These are phyloP conservation scores for Candida parachauliodes DNA, from an alignment of 805 yeast genomes.

Conservation along the genomic window DNA sequence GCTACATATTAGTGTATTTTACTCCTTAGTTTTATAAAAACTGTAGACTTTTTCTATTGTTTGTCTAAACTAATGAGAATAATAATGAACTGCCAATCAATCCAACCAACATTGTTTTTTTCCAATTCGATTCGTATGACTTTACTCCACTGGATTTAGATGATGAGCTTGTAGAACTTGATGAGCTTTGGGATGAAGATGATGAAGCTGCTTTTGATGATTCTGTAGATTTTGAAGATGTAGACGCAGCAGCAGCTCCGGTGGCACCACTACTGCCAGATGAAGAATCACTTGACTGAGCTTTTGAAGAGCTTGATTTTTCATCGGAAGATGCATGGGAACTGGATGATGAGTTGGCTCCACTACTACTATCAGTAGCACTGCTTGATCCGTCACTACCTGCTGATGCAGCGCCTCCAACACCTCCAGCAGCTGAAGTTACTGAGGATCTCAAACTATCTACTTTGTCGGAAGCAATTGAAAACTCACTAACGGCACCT, in stretches of 20 bases:
- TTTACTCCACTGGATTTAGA: background rate
- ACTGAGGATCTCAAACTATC: constrained; percentile 5
- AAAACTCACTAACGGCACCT: constrained; percentile 6
- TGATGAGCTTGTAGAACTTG: background rate
- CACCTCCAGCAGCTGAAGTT: background rate
- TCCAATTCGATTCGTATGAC: background rate
- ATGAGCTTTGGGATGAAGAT: background rate
- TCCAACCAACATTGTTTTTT: constrained; percentile 1
- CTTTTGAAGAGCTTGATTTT: background rate
- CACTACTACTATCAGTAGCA: background rate
- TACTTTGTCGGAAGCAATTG: background rate
- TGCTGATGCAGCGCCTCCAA: background rate
- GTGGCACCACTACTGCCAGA: background rate
- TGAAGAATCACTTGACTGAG: background rate
- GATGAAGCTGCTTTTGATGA: background rate
- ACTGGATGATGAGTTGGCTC: background rate
- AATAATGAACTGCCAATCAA: constrained; percentile 3
- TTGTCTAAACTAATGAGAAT: background rate
- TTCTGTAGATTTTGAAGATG: background rate
- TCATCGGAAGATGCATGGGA: background rate
- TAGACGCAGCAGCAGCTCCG: background rate
- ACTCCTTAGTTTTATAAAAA: too few relatives aligned
- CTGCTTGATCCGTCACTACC: too few relatives aligned
- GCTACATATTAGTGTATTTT: too few relatives aligned
- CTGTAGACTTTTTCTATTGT: too few relatives aligned